Conservation (phyloP, 1,284 basidiomycete species). For the Xanthoconium separans region DNA sequence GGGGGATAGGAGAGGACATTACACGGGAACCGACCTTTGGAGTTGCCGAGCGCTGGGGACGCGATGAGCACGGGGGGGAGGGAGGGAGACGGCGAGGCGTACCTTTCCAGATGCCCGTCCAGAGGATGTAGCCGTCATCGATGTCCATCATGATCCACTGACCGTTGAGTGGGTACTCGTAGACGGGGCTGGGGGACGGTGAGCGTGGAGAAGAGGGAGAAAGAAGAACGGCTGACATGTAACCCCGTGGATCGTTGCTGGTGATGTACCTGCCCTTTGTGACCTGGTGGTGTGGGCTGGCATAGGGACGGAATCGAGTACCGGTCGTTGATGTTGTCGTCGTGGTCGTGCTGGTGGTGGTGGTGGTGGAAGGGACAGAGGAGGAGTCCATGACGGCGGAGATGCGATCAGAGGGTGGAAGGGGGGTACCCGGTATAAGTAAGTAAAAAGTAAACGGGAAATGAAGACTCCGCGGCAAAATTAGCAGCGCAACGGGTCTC, state of each 20-base stretch:
- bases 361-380: slow-evolving; percentile 40
- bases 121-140: slow-evolving; percentile 83
- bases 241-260: slow-evolving; percentile 82
- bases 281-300: slow-evolving; percentile 74
- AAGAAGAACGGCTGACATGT: slow-evolving; percentile 54
- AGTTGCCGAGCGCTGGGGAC: slow-evolving; percentile 70
- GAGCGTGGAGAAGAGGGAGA: slow-evolving; percentile 1
- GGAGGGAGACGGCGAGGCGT: slow-evolving; percentile 7
- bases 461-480: slow-evolving; percentile 34
- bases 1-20: slow-evolving; percentile 4
- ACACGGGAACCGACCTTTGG: slow-evolving; percentile 59
- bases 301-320: slow-evolving; percentile 71
- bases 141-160: slow-evolving; percentile 94
- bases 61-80: slow-evolving; percentile 8
- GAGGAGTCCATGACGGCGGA: slow-evolving; percentile 20
- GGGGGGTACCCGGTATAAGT: slow-evolving; percentile 21
- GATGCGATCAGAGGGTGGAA: slow-evolving; percentile 12
- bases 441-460: slow-evolving; percentile 16
- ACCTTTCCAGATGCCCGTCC: slow-evolving; percentile 92
- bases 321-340: slow-evolving; percentile 19
- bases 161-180: slow-evolving; percentile 82
- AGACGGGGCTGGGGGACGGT: slow-evolving; percentile 60
- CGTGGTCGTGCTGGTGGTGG: slow-evolving; percentile 23
- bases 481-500: slow-evolving; percentile 29
- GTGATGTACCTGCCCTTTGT: slow-evolving; percentile 84